Evolutionary conservation across 441 rosid species (phyloP).

Genomic region (Erodium moschatum): DNA sequence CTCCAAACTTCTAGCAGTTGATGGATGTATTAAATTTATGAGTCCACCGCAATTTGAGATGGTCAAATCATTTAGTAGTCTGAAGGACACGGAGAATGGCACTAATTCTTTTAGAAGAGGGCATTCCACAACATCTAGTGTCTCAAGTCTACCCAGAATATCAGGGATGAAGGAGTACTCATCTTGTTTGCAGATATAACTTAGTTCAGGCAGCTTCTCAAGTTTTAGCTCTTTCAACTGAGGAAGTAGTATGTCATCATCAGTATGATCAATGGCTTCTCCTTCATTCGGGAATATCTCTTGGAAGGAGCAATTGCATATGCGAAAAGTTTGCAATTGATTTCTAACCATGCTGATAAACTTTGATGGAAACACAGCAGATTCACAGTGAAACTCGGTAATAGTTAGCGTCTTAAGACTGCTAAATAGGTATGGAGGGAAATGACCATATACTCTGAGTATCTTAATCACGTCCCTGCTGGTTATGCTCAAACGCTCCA

Average conservation of each 20-base stretch:
- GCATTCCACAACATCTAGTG: constrained; percentile 16
- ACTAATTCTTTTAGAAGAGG: constrained; percentile 12
- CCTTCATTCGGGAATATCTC: neutral
- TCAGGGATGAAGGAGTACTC: neutral
- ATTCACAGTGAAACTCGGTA: too few species aligned
- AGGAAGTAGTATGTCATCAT: neutral
- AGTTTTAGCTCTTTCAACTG: neutral
- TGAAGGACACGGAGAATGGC: constrained; percentile 19
- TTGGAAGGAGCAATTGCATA: neutral
- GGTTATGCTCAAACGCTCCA: too few species aligned
- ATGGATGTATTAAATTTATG: too few species aligned
- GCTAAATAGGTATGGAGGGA: too few species aligned
- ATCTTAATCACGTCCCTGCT: too few species aligned
- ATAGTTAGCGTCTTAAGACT: too few species aligned
- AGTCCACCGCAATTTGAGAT: constrained; percentile 22
- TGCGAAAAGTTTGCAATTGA: too few species aligned
- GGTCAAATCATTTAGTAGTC: constrained; percentile 18
- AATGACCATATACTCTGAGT: too few species aligned
- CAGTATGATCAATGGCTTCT: neutral
- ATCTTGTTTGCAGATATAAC: neutral
- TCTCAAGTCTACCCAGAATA: constrained; percentile 17
- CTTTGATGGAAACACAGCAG: too few species aligned
- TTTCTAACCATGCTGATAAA: too few species aligned
- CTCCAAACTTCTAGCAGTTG: constrained; percentile 2
- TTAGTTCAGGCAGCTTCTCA: neutral